Evolutionary conservation across 208 protist species (phyloP).

Genomic region (Leishmania aethiopica): DNA sequence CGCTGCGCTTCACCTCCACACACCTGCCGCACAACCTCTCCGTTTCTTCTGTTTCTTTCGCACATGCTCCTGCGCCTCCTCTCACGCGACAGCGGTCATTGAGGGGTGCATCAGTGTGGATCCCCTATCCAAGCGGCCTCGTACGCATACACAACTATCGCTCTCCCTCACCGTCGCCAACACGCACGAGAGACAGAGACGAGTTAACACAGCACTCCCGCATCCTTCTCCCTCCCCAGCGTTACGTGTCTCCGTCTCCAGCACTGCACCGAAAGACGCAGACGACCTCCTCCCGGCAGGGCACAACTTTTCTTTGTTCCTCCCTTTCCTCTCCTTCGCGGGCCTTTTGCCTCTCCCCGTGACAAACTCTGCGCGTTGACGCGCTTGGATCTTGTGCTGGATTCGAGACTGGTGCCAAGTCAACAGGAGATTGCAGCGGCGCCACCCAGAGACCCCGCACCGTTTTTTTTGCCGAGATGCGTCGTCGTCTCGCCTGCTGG

Average conservation of each 20-base stretch:
- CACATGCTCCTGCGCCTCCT: neutral
- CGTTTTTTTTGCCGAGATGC: constrained; percentile 16
- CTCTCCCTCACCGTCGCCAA: neutral
- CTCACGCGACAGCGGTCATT: neutral
- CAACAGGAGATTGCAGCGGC: neutral
- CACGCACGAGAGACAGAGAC: neutral
- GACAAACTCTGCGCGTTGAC: neutral
- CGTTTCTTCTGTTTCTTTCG: constrained; percentile 23
- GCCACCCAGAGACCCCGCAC: neutral
- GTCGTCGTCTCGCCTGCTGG: constrained; percentile 14
- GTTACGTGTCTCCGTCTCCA: neutral
- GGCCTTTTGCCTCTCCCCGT: neutral
- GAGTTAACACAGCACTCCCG: neutral
- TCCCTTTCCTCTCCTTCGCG: neutral
- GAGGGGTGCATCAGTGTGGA: neutral
- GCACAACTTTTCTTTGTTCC: neutral
- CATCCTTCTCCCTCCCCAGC: neutral
- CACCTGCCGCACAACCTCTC: neutral
- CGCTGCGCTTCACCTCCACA: neutral
- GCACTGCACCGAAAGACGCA: neutral
- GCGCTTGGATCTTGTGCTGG: neutral
- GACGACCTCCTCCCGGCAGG: neutral
- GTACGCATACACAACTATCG: neutral
- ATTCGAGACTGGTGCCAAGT: too few relatives aligned
- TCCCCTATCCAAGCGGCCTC: neutral